Evolutionary conservation across 257 asterid species (phyloP), one percentile per base, ranked within the genome.

Genomic region (Agastache rugosa): DNA sequence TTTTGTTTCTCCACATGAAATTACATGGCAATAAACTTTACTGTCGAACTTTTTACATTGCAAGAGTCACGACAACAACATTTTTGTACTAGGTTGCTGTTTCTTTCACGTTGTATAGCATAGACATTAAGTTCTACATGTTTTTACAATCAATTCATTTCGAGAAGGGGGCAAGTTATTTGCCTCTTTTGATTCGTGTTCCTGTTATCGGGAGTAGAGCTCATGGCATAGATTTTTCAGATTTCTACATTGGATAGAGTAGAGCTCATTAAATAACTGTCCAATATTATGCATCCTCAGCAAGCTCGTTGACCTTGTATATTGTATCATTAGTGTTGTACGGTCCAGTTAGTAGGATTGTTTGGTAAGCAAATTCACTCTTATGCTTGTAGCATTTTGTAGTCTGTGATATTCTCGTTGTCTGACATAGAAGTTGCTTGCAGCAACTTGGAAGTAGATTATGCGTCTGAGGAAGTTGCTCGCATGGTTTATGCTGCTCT

Each of bases 381-480:
- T 4, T 62, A 20, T 35, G 25, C 6, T 29, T 50, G 9, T 59
- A 22, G 63, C 27, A 23, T 2, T 63, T 27, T 16, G 59, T 29
- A 73, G 56, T 61, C 8, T 29, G 44, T 60, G 48, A 47, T 25
- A 17, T 39, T 50, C 20, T 59, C 3, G n/a, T 48, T 58, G 42
- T 35, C 65, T 34, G 75, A 63, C 53, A 22, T 76, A 15, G 70
- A 27, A 67, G 19, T 19, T 71, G 48, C 60, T 48, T 81, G 80
- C 88, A 93, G 98, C 75, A 77, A 91, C 82, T 84, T 93, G 83
- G 97, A 93, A 83, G 95, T 93, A 31, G 90, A 93, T 83, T 87
- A 83, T 19, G 84, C 83, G 67, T 86, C 93, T 27, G 86, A 93
- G 9, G 90, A 85, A 76, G 84, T 83, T 58, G 97, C 93, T 66